Conservation (phyloP, 495 filamentous ascomycete genomes). For the Cudoniella acicularis region DNA sequence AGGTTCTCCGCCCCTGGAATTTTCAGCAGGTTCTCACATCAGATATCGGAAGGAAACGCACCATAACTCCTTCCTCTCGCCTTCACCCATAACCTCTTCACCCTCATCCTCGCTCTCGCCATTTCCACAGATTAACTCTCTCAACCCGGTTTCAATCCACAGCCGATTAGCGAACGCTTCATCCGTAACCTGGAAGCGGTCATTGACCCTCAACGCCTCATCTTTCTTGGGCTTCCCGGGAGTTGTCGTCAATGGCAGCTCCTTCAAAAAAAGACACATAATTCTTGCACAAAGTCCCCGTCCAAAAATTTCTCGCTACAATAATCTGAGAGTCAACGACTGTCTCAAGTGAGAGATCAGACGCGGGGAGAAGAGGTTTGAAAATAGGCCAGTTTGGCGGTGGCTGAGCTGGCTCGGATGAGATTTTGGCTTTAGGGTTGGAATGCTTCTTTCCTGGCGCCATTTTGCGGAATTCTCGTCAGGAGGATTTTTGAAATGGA, state of each 20-base stretch:
- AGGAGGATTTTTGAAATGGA: not conserved
- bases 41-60: slow-evolving; percentile 7
- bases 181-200: slow-evolving; percentile 84
- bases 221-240: slow-evolving; percentile 81
- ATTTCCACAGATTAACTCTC: slow-evolving; percentile 42
- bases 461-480: not conserved
- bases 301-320: slow-evolving; percentile 73
- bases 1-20: slow-evolving; percentile 72
- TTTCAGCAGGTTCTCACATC: not conserved
- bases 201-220: slow-evolving; percentile 84
- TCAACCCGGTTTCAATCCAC: slow-evolving; percentile 63
- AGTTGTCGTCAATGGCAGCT: slow-evolving; percentile 73
- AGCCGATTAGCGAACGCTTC: slow-evolving; percentile 66
- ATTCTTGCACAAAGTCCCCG: slow-evolving; percentile 71
- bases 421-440: slow-evolving; percentile 10
- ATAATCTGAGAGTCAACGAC: slow-evolving; percentile 62
- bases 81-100: slow-evolving; percentile 25
- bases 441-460: not conserved
- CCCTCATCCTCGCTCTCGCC: slow-evolving; percentile 26
- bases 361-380: slow-evolving; percentile 64
- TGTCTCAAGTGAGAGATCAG: slow-evolving; percentile 56
- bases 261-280: slow-evolving; percentile 77
- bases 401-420: not conserved
- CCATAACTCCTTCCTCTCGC: slow-evolving; percentile 34
- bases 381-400: slow-evolving; percentile 74